Percentiles rank a stretch among this genome's conserved stretches.
phyloP scores from a whole-genome alignment of 2,329 filamentous ascomycete species.

The Pseudogymnoascus sp. region DNA sequence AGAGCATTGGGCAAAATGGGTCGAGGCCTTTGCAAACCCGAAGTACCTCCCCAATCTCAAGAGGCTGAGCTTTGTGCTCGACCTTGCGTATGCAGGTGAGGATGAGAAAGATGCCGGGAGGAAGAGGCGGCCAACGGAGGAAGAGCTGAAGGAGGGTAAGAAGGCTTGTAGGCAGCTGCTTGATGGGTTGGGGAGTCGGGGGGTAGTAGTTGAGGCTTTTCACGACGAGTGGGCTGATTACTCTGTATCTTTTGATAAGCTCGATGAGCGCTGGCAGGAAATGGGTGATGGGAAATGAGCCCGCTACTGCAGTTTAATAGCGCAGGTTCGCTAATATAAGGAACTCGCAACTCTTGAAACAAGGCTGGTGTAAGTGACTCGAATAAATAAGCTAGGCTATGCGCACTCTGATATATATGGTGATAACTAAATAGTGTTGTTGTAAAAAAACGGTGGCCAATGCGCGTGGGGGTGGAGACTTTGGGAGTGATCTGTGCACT shows the following conservation, averaged over 20 bases:
- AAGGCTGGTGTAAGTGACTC: not conserved
- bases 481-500: not conserved
- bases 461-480: not conserved
- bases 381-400: not conserved
- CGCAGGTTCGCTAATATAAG: not conserved
- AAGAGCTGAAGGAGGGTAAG: not conserved
- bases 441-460: not conserved
- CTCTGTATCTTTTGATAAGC: not conserved
- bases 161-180: not conserved
- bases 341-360: not conserved
- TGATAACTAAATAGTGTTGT: no score
- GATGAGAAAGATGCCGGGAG: not conserved
- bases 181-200: not conserved
- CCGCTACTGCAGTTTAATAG: not conserved
- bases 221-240: not conserved
- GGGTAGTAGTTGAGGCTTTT: not conserved
- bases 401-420: no score
- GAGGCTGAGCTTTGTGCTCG: not conserved
- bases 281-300: not conserved
- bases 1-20: not conserved
- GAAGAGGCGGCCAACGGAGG: not conserved
- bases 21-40: not conserved
- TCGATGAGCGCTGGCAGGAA: not conserved
- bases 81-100: constrained; percentile 19
- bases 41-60: not conserved